phyloP scores from a whole-genome alignment of 306 rosid genomes.

The Crotalaria pallida region DNA sequence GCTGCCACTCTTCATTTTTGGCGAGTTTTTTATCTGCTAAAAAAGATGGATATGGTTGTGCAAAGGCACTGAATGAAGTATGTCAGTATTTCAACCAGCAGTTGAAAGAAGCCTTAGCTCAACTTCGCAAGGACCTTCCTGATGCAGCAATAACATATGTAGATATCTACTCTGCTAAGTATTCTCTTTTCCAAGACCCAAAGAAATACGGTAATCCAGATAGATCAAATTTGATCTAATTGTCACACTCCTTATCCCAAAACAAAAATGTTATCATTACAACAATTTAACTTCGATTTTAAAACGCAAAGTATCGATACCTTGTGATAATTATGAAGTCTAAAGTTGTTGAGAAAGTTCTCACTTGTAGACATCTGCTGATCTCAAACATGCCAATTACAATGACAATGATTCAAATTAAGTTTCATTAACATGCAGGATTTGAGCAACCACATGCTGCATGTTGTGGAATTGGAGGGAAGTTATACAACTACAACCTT shows the following conservation, averaged over 20 bases:
- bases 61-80: slow-evolving; percentile 44
- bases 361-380: too few species aligned
- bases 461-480: slow-evolving; percentile 58
- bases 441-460: slow-evolving; percentile 35
- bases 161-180: slow-evolving; percentile 34
- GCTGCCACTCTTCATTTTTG: slow-evolving; percentile 27
- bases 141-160: slow-evolving; percentile 52
- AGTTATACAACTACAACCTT: slow-evolving; percentile 28
- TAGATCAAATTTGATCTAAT: not conserved
- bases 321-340: too few species aligned
- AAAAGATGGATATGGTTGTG: slow-evolving; percentile 47
- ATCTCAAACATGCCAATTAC: not conserved
- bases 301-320: too few species aligned
- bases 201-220: slow-evolving; percentile 37
- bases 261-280: too few species aligned
- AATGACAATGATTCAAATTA: not conserved
- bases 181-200: slow-evolving; percentile 32
- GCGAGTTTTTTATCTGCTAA: not conserved
- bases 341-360: too few species aligned
- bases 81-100: slow-evolving; percentile 43
- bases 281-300: too few species aligned
- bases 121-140: slow-evolving; percentile 44
- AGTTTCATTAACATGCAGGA: slow-evolving; percentile 20
- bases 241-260: not conserved
- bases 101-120: slow-evolving; percentile 40